A percentile compares a stretch with the other conserved stretches of the same genome.
phyloP scores from a whole-genome alignment of 2,329 filamentous ascomycete species.

The Aphanoascus verrucosus region DNA sequence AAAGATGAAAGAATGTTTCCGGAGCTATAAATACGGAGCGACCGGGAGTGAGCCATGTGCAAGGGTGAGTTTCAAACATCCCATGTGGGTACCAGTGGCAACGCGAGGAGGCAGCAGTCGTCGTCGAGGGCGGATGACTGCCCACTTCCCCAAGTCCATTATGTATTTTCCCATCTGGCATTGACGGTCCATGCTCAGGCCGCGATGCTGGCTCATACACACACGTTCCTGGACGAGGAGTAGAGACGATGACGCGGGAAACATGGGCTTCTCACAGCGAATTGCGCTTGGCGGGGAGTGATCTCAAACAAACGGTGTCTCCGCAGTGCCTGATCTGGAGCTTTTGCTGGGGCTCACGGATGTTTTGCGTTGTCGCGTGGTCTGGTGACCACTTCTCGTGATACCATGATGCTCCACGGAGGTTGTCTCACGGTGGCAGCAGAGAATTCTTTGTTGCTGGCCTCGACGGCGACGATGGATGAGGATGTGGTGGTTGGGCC shows the following conservation, averaged over 20 bases:
- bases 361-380: background rate
- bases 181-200: background rate
- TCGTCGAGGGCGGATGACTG: background rate
- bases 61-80: conserved; percentile 11
- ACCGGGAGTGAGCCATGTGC: background rate
- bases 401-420: background rate
- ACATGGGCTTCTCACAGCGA: background rate
- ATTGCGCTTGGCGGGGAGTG: background rate
- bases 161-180: background rate
- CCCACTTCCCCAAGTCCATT: background rate
- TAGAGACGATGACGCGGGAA: background rate
- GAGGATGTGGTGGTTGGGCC: too few species aligned
- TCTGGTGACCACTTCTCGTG: background rate
- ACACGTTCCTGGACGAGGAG: background rate
- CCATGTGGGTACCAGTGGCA: conserved; percentile 3
- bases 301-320: conserved; percentile 9
- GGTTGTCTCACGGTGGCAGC: background rate
- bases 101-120: background rate
- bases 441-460: too few species aligned
- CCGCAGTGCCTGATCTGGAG: background rate
- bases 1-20: background rate
- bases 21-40: background rate
- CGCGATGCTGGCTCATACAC: background rate
- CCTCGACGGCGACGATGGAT: too few species aligned
- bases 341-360: background rate